Percentiles rank a stretch among this genome's conserved stretches.
These are phyloP conservation scores for Micromonas pusilla DNA, from an alignment of 139 green algal species.

Conservation along the genomic window DNA sequence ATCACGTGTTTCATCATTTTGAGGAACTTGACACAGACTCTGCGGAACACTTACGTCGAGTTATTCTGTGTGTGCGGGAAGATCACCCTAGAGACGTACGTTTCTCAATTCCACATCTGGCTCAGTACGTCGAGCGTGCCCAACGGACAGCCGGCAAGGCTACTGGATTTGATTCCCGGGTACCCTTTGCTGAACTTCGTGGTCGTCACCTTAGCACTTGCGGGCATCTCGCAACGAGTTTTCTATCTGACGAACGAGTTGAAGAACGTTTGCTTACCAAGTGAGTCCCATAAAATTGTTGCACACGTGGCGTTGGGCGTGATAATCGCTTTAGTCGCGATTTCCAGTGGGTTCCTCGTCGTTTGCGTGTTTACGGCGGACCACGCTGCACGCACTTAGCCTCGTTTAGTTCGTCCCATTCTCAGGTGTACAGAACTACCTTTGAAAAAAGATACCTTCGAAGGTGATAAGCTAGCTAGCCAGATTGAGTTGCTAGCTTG, in stretches of 20 bases:
- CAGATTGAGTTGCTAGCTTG: too few relatives aligned
- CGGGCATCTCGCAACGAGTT: conserved; percentile 63
- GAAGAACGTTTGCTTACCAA: conserved; percentile 50
- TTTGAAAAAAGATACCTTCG: too few relatives aligned
- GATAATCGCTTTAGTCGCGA: too few relatives aligned
- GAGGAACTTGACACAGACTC: conserved; percentile 67
- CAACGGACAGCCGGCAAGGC: conserved; percentile 79
- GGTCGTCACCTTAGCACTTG: conserved; percentile 50
- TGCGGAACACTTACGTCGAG: conserved; percentile 57
- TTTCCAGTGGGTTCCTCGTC: too few relatives aligned
- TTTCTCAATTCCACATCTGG: conserved; percentile 93
- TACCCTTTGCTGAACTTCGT: conserved; percentile 93
- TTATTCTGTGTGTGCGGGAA: conserved; percentile 90
- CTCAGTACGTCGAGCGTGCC: conserved; percentile 47
- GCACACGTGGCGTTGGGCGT: too few relatives aligned
- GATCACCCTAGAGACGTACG: conserved; percentile 96
- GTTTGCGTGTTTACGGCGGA: too few relatives aligned
- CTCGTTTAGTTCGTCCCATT: too few relatives aligned
- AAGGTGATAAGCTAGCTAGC: too few relatives aligned
- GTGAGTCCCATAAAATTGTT: too few relatives aligned
- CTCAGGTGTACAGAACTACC: too few relatives aligned
- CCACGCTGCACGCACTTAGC: too few relatives aligned
- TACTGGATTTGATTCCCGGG: conserved; percentile 55
- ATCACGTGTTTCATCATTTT: conserved; percentile 74
- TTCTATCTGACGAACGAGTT: conserved; percentile 80